Evolutionary conservation across 192 early-diverging fungal species (phyloP).

Genomic region (Umbelopsis sp.): DNA sequence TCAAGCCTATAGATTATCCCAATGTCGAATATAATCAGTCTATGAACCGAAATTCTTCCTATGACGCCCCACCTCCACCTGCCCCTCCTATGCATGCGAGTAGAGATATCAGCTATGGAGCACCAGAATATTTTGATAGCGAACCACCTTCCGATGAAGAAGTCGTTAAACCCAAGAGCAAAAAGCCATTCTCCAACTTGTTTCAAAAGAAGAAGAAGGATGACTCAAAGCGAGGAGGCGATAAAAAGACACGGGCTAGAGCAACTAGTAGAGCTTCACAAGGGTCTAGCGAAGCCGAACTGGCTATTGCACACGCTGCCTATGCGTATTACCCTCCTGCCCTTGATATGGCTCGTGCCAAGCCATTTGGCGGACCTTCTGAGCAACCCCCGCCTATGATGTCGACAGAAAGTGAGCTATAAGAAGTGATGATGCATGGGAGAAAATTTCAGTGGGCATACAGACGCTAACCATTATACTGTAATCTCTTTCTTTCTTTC

Average conservation of each 20-base stretch:
- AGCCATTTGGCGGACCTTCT: not conserved
- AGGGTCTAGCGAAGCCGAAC: not conserved
- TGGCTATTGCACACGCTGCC: not conserved
- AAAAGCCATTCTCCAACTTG: not conserved
- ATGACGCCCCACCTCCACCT: not conserved
- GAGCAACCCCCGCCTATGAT: not conserved
- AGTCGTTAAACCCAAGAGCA: not conserved
- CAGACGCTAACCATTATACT: no score
- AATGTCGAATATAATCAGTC: not conserved
- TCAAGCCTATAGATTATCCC: not conserved
- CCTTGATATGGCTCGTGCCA: not conserved
- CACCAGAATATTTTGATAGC: not conserved
- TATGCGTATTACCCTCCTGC: not conserved
- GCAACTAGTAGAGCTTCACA: conserved; percentile 12
- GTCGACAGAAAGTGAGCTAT: not conserved
- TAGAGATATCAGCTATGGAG: not conserved
- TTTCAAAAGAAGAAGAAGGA: conserved; percentile 15
- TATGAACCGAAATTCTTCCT: not conserved
- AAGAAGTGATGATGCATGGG: not conserved
- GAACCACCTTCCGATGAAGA: conserved; percentile 4
- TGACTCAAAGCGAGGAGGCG: not conserved
- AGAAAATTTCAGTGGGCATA: no score
- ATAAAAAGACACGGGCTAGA: not conserved
- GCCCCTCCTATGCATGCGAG: not conserved
- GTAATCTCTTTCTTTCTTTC: no score